Evolutionary conservation across 2,329 filamentous ascomycete genomes (phyloP).

Genomic region (Diaporthe amygdali): DNA sequence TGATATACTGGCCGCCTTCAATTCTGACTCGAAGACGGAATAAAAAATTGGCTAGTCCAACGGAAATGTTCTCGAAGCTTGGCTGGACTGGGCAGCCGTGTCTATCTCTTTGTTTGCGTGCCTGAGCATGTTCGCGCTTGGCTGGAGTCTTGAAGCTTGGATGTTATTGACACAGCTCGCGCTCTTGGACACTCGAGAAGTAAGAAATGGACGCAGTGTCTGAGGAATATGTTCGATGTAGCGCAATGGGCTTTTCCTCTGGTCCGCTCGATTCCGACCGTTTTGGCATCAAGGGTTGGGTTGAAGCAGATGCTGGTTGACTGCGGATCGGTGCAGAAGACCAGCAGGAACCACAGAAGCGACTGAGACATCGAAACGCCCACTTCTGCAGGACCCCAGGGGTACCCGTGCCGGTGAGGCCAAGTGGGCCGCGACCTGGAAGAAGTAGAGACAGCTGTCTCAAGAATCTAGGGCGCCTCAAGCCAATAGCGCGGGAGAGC

Average conservation of each 20-base stretch:
- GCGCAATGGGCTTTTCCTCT: background rate
- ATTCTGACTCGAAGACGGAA: constrained; percentile 8
- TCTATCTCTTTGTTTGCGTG: background rate
- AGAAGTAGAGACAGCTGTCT: constrained; percentile 12
- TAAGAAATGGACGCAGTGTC: background rate
- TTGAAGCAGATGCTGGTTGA: background rate
- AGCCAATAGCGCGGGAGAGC: background rate
- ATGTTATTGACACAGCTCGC: background rate
- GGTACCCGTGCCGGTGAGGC: constrained; percentile 1
- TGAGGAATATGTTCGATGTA: background rate
- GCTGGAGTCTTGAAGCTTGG: background rate
- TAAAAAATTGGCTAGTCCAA: background rate
- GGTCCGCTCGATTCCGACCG: background rate
- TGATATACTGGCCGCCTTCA: background rate
- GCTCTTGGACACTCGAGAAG: background rate
- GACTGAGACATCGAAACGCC: constrained; percentile 20
- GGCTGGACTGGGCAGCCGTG: background rate
- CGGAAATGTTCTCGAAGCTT: constrained; percentile 15
- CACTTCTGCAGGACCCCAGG: constrained; percentile 20
- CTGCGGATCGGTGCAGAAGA: constrained; percentile 8
- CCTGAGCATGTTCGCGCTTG: background rate
- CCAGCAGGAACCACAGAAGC: constrained; percentile 17
- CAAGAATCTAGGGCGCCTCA: background rate
- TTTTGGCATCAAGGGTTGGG: background rate
- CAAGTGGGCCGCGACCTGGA: constrained; percentile 9